These are phyloP conservation scores for Heritiera littoralis DNA, from an alignment of 345 rosid species.

Conservation along the genomic window DNA sequence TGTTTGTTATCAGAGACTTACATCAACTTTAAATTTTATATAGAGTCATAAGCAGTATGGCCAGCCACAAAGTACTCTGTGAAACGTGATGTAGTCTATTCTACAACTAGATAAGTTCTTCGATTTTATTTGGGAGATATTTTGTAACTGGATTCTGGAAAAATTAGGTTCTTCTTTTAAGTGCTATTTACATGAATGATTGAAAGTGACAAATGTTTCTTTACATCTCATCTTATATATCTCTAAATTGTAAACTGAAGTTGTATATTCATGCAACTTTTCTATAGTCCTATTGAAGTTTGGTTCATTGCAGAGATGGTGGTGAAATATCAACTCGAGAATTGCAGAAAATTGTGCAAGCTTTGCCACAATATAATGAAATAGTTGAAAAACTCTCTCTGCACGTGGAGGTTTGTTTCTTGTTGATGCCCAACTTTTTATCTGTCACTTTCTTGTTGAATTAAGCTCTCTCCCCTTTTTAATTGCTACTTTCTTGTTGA, in stretches of 20 bases:
- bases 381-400: slow-evolving; percentile 81
- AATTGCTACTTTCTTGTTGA: slow-evolving; percentile 13
- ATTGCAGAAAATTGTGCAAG: slow-evolving; percentile 92
- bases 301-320: slow-evolving; percentile 55
- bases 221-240: neutral
- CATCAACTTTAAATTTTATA: neutral
- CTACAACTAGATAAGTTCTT: neutral
- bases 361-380: slow-evolving; percentile 85
- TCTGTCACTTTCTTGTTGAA: slow-evolving; percentile 17
- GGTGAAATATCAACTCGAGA: slow-evolving; percentile 88
- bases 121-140: neutral
- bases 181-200: neutral
- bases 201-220: neutral
- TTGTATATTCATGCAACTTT: neutral
- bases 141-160: neutral
- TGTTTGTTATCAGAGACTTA: neutral
- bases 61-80: neutral
- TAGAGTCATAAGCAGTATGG: neutral
- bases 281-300: slow-evolving; percentile 23
- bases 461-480: neutral
- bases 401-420: slow-evolving; percentile 82
- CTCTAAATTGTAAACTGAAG: neutral
- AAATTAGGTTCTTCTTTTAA: neutral
- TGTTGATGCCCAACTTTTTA: slow-evolving; percentile 13
- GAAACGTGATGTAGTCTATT: neutral